Conservation (phyloP, 202 grass and related monocot genomes). For the Bolboschoenoplectus hybrid region DNA sequence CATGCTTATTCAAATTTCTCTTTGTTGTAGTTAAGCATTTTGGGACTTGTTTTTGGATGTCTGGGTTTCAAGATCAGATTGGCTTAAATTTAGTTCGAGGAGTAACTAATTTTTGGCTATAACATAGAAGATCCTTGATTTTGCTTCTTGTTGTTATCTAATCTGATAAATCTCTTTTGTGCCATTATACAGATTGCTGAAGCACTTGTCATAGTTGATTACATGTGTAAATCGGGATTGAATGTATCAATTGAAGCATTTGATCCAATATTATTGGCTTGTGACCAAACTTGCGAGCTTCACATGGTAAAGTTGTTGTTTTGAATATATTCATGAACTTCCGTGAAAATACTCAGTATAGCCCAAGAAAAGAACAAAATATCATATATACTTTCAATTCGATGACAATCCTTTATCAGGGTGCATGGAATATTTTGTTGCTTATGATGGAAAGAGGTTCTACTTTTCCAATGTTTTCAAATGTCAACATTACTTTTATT, state of each 20-base stretch:
- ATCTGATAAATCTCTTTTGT: background rate
- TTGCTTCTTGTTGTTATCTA: constrained; percentile 19
- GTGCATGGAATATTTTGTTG: background rate
- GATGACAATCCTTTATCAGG: background rate
- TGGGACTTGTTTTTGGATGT: constrained; percentile 10
- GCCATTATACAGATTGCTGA: constrained; percentile 51
- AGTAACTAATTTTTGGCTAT: background rate
- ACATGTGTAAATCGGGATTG: constrained; percentile 66
- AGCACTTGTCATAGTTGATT: constrained; percentile 78
- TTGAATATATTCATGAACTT: constrained; percentile 10
- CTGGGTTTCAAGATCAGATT: constrained; percentile 2
- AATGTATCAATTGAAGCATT: constrained; percentile 63
- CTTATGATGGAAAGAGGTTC: background rate
- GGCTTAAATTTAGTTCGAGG: constrained; percentile 21
- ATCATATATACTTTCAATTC: background rate
- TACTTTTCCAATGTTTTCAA: constrained; percentile 36
- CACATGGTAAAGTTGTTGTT: constrained; percentile 66
- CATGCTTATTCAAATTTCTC: constrained; percentile 13
- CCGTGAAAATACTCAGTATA: background rate
- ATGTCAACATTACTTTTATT: background rate
- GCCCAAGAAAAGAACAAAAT: background rate
- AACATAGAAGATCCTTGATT: constrained; percentile 17
- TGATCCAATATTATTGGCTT: constrained; percentile 74
- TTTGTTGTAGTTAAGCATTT: constrained; percentile 26
- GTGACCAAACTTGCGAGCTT: constrained; percentile 69